Percentiles rank a stretch among this genome's conserved stretches.
Evolutionary conservation across 441 rosid species (phyloP).

Genomic region (Corymbia citriodora): DNA sequence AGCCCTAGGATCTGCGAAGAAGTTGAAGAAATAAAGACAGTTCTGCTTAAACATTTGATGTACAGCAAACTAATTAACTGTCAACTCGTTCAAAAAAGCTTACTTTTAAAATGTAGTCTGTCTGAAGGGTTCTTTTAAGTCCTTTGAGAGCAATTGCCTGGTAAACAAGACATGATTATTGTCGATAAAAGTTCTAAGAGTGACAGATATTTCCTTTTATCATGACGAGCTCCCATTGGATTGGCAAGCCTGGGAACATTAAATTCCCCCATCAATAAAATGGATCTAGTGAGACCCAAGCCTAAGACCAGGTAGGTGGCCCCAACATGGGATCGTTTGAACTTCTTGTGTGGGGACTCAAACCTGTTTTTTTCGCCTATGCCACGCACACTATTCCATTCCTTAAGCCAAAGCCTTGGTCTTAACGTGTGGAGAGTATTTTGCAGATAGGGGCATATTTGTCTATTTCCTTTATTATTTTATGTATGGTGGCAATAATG

Average conservation of each 20-base stretch:
- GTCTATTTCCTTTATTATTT: neutral
- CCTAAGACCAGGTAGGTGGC: neutral
- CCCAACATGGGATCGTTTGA: neutral
- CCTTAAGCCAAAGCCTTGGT: neutral
- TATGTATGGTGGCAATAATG: neutral
- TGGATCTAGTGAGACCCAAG: neutral
- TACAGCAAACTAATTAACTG: neutral
- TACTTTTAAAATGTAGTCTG: constrained; percentile 13
- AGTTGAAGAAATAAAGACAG: neutral
- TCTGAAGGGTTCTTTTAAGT: constrained; percentile 11
- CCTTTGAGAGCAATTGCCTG: constrained; percentile 14
- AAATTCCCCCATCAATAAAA: neutral
- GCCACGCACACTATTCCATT: neutral
- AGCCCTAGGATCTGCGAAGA: constrained; percentile 8
- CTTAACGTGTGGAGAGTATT: neutral
- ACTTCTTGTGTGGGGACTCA: neutral
- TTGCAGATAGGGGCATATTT: neutral
- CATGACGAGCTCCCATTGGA: neutral
- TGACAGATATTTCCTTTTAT: neutral
- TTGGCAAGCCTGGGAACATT: neutral
- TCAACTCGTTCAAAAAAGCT: neutral
- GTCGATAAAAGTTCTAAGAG: neutral
- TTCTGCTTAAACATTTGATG: neutral
- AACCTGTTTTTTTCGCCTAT: neutral
- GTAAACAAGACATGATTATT: neutral